phyloP scores from a whole-genome alignment of 2,329 filamentous ascomycete species.

The Gliomastix tumulicola region DNA sequence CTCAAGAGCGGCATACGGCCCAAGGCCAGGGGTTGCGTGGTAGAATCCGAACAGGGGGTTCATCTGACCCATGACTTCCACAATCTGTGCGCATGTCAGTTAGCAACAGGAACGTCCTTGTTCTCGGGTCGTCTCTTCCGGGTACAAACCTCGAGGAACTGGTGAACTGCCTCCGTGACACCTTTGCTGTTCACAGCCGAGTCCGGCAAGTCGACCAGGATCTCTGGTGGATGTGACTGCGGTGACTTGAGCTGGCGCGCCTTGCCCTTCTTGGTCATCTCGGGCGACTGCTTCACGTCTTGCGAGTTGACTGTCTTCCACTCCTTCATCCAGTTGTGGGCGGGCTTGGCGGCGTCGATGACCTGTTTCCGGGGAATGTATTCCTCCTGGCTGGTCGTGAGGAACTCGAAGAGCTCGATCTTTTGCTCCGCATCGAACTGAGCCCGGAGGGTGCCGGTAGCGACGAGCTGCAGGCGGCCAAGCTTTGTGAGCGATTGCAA shows the following conservation, averaged over 20 bases:
- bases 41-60: constrained; percentile 54
- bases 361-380: constrained; percentile 67
- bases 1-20: constrained; percentile 52
- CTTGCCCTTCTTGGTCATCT: constrained; percentile 63
- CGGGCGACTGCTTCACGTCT: constrained; percentile 54
- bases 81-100: constrained; percentile 50
- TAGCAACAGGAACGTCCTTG: too few species aligned
- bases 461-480: constrained; percentile 57
- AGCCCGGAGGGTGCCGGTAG: constrained; percentile 68
- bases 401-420: constrained; percentile 80
- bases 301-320: constrained; percentile 53
- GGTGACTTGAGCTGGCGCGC: constrained; percentile 52
- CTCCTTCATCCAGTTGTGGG: constrained; percentile 59
- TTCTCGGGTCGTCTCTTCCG: too few species aligned
- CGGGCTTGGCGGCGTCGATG: constrained; percentile 53
- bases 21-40: constrained; percentile 44
- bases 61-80: constrained; percentile 62
- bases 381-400: constrained; percentile 71
- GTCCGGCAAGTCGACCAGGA: constrained; percentile 48
- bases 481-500: too few species aligned
- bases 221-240: constrained; percentile 49
- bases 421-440: constrained; percentile 74
- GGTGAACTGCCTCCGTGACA: constrained; percentile 53
- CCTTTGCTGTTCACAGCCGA: constrained; percentile 52
- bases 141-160: constrained; percentile 55